phyloP scores from a whole-genome alignment of 164 flowering plant species.

The Piper longum region DNA sequence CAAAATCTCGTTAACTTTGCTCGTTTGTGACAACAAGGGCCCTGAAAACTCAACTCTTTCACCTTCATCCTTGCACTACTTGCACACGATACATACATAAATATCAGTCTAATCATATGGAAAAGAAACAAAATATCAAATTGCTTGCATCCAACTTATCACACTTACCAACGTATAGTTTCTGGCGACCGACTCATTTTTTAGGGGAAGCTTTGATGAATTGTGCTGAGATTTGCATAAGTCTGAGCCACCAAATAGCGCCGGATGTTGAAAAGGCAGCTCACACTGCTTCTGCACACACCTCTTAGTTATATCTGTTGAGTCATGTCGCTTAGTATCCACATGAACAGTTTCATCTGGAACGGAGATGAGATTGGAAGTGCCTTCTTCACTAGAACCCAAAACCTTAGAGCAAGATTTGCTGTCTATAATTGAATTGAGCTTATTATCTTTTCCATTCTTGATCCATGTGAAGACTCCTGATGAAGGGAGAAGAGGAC shows the following conservation, averaged over 20 bases:
- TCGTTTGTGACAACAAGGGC: constrained; percentile 69
- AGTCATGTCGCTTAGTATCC: constrained; percentile 32
- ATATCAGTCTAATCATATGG: background rate
- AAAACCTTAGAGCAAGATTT: constrained; percentile 60
- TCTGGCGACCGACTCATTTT: constrained; percentile 37
- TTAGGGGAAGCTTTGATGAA: constrained; percentile 39
- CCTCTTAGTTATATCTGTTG: constrained; percentile 31
- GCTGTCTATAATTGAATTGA: constrained; percentile 35
- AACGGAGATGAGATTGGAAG: constrained; percentile 14
- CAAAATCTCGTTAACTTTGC: constrained; percentile 69
- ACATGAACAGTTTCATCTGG: constrained; percentile 24
- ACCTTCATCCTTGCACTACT: constrained; percentile 46
- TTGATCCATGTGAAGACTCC: constrained; percentile 93
- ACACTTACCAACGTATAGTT: constrained; percentile 37
- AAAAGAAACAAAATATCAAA: background rate
- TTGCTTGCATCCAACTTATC: background rate
- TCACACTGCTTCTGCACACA: constrained; percentile 43
- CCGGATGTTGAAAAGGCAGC: constrained; percentile 51
- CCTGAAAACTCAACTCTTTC: constrained; percentile 90
- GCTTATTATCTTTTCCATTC: constrained; percentile 42
- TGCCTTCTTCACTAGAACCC: constrained; percentile 23
- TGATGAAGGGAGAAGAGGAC: constrained; percentile 50
- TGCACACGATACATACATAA: constrained; percentile 4
- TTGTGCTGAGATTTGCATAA: constrained; percentile 76
- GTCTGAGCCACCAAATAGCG: constrained; percentile 76